Base-by-base conservation (phyloP, 805 yeast species). In the Metschnikowia cerradonensis region DNA sequence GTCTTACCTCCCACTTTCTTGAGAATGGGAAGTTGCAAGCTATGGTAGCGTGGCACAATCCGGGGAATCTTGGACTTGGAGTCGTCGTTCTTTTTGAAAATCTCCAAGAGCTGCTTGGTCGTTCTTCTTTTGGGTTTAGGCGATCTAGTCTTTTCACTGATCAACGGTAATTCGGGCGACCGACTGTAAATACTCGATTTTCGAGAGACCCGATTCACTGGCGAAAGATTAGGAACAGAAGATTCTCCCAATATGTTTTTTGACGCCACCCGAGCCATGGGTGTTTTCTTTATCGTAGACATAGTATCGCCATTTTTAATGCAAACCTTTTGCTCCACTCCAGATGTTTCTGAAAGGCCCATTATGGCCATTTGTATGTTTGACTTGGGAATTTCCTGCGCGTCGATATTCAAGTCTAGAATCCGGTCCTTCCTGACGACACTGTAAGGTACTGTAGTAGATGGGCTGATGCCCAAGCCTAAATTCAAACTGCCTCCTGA, bases 401-500 rank as follows among this genome's bases (percentile, higher is more conserved):
- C 32, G 23, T 54, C 56, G 17, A 53, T 39, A 26, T 45, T 45
- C 49, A 68, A 50, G 48, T 68, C 67, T 38, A 54, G 50, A 10
- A 71, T 60, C n/a, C 67, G 57, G 48, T 70, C 68, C 15, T 59
- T 58, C 38, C 67, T 68, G 34, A 59, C 56, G 7, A 69, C 63
- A 50, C 75, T 71, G 35, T 62, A 60, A 0, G 76, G 76, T 8
- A 67, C 65, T 13, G 58, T 52, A 0, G 66, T 52, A 3, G 65
- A 51, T 14, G 65, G 61, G 52, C 70, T 71, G 19, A 68, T 57
- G 0, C 73, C 73, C 6, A 61, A 57, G 7, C 72, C 71, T 23
- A 49, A 33, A 14, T 44, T 44, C 15, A 44, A 36, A 23, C 40
- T 23, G 32, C 40, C 47, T 11, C 47, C 47, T 17, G 47, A 44